These are phyloP conservation scores for Claviceps spartinae DNA, from an alignment of 2,329 filamentous ascomycete species.

Conservation along the genomic window DNA sequence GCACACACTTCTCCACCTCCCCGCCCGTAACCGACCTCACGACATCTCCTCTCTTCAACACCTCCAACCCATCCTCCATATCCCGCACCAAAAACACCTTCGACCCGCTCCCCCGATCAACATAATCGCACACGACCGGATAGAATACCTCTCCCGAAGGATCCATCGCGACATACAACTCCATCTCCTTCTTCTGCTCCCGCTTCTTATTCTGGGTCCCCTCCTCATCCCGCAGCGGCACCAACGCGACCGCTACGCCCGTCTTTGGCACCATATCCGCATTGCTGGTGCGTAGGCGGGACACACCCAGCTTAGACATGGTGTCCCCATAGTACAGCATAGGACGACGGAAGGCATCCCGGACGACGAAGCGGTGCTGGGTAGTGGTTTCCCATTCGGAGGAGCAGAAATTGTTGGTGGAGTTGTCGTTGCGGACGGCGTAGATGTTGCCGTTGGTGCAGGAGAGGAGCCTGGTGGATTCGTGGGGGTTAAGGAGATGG, in stretches of 20 bases:
- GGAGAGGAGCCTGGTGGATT: conserved; percentile 13
- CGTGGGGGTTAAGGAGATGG: conserved; percentile 10
- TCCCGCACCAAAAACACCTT: conserved; percentile 18
- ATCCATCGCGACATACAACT: conserved; percentile 12
- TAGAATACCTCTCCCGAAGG: conserved; percentile 13
- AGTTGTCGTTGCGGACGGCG: conserved; percentile 10
- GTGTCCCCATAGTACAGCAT: conserved; percentile 22
- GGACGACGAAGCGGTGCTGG: conserved; percentile 9
- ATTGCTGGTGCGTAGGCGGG: conserved; percentile 14
- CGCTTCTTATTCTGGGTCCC: neutral
- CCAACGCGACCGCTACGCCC: conserved; percentile 10
- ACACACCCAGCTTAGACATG: conserved; percentile 18
- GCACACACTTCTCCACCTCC: conserved; percentile 7
- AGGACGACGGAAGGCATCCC: conserved; percentile 12
- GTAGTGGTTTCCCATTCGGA: conserved; percentile 12
- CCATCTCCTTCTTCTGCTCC: neutral
- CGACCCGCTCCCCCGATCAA: conserved; percentile 6
- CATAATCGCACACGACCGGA: conserved; percentile 17
- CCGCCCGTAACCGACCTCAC: conserved; percentile 16
- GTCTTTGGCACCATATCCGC: conserved; percentile 8
- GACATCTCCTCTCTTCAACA: conserved; percentile 12
- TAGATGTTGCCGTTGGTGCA: conserved; percentile 23
- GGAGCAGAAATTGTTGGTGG: conserved; percentile 10
- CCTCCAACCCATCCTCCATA: conserved; percentile 10
- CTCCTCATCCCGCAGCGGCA: conserved; percentile 7